Evolutionary conservation across 371 early-diverging fungal species (phyloP).

Genomic region (Circinella umbellata): DNA sequence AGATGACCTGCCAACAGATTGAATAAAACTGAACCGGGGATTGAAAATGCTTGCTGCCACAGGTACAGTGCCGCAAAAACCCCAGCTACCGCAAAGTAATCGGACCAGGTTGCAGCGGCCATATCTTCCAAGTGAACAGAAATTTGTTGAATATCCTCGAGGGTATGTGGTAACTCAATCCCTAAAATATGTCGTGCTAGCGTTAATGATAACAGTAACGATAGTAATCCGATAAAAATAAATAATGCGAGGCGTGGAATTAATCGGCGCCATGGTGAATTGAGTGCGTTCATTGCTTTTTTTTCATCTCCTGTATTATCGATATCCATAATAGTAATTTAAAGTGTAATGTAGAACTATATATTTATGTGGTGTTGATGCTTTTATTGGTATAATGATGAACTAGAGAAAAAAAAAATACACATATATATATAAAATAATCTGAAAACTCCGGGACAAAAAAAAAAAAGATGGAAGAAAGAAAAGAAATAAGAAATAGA

Average conservation of each 20-base stretch:
- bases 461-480: background rate
- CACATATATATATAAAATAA: too few species aligned
- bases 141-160: constrained; percentile 41
- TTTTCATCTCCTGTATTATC: background rate
- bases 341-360: too few species aligned
- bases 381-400: too few species aligned
- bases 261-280: constrained; percentile 14
- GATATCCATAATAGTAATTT: background rate
- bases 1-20: constrained; percentile 51
- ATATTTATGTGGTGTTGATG: background rate
- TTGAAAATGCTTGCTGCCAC: constrained; percentile 58
- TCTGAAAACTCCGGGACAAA: too few species aligned
- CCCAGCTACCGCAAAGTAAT: constrained; percentile 37
- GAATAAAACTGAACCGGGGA: constrained; percentile 53
- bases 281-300: background rate
- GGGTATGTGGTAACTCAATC: constrained; percentile 45
- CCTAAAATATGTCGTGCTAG: constrained; percentile 41
- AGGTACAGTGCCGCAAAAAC: constrained; percentile 52
- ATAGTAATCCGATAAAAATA: constrained; percentile 35
- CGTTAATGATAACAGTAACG: constrained; percentile 38
- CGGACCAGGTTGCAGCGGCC: constrained; percentile 36
- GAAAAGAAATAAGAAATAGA: background rate
- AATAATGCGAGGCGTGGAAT: constrained; percentile 40
- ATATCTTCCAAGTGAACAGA: constrained; percentile 42
- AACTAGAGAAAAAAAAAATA: too few species aligned